phyloP scores from a whole-genome alignment of 176 grass and related monocot genomes.

The Musa schizocarpa region DNA sequence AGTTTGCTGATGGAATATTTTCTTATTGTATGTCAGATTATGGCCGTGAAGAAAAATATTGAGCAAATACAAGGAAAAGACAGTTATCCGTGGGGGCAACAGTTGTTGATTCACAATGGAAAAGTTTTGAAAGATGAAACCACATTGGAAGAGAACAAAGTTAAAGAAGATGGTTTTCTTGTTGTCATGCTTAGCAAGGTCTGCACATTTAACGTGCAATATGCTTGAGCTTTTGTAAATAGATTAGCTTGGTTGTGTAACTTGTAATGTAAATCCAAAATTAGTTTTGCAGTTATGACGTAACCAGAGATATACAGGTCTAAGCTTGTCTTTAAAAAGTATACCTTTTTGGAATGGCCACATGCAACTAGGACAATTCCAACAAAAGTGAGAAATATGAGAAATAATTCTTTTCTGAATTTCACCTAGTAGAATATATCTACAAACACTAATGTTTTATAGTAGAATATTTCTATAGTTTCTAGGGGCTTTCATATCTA shows the following conservation, averaged over 20 bases:
- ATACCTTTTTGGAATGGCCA: no score
- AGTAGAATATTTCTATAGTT: no score
- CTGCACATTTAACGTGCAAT: neutral
- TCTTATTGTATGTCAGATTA: constrained; percentile 39
- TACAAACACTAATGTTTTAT: no score
- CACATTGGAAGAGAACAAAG: constrained; percentile 86
- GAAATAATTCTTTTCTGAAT: no score
- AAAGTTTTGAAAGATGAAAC: constrained; percentile 94
- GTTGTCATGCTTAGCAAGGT: constrained; percentile 97
- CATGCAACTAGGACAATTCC: no score
- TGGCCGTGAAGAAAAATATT: constrained; percentile 90
- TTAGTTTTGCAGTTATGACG: neutral
- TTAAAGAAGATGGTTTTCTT: constrained; percentile 59
- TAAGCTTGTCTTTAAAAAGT: no score
- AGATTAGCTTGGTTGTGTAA: neutral
- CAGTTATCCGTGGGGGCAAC: constrained; percentile 78
- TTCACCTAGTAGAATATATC: no score
- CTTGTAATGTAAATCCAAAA: neutral
- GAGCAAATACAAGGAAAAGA: constrained; percentile 86
- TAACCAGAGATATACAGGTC: neutral
- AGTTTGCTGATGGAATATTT: neutral
- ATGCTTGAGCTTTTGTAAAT: neutral
- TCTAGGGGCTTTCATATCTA: no score
- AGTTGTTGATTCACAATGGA: constrained; percentile 74
- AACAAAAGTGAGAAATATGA: no score